phyloP scores from a whole-genome alignment of 2,329 filamentous ascomycete genomes.

The Allantophomopsis lycopodina region DNA sequence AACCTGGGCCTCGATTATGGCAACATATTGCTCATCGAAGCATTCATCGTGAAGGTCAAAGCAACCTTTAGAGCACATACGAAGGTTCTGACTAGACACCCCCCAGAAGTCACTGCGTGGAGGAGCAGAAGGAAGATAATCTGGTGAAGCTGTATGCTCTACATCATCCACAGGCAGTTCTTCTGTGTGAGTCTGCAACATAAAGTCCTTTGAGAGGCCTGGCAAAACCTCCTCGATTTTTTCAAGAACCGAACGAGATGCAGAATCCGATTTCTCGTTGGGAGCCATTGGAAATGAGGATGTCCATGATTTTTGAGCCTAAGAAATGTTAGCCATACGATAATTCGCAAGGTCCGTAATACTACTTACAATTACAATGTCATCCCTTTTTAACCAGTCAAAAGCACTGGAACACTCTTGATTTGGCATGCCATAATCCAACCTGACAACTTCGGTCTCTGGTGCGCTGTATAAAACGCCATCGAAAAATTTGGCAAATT shows the following conservation, averaged over 20 bases:
- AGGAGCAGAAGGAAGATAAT: conserved; percentile 12
- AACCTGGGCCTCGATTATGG: conserved; percentile 17
- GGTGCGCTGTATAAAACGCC: conserved; percentile 20
- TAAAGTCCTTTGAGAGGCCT: conserved; percentile 4
- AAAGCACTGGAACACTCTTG: conserved; percentile 17
- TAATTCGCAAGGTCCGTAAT: not conserved
- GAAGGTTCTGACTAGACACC: conserved; percentile 13
- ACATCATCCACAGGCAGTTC: not conserved
- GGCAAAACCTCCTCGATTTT: conserved; percentile 9
- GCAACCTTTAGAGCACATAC: conserved; percentile 16
- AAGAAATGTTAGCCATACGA: not conserved
- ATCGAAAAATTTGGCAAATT: conserved; percentile 22
- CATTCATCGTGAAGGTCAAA: conserved; percentile 17
- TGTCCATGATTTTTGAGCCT: conserved; percentile 3
- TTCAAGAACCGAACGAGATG: too few species aligned
- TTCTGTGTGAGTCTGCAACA: not conserved
- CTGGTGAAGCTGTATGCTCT: conserved; percentile 5
- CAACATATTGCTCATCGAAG: conserved; percentile 14
- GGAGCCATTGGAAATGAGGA: not conserved
- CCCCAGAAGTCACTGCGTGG: conserved; percentile 19
- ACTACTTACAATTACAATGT: conserved; percentile 18
- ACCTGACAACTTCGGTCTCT: conserved; percentile 2
- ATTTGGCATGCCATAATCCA: not conserved
- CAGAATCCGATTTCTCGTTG: not conserved
- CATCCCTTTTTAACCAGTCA: conserved; percentile 19